A percentile compares a stretch with the other conserved stretches of the same genome.
phyloP scores from a whole-genome alignment of 2,329 filamentous ascomycete species.

The Xylariaceae sp. region DNA sequence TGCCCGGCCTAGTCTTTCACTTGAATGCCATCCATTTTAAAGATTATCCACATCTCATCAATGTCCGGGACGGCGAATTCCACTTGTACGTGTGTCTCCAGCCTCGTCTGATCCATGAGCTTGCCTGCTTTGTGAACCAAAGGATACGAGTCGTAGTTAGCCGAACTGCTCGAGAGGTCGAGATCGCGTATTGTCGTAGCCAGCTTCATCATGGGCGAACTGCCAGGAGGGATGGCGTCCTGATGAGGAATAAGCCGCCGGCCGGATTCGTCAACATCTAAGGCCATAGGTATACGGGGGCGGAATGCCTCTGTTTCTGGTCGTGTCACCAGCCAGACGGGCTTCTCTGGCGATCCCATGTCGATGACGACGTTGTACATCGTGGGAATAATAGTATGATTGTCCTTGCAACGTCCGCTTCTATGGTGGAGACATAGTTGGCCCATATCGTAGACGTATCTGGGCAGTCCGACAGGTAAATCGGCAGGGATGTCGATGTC shows the following conservation, averaged over 20 bases:
- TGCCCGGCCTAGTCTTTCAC: no score
- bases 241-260: no score
- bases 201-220: not conserved
- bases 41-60: not conserved
- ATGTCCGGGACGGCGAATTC: not conserved
- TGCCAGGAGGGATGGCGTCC: not conserved
- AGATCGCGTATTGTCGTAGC: not conserved
- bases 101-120: not conserved
- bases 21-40: no score
- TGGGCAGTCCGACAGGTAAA: not conserved
- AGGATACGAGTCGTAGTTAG: not conserved
- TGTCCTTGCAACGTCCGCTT: no score
- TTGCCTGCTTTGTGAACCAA: not conserved
- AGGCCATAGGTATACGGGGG: no score
- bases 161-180: not conserved
- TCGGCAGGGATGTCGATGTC: not conserved
- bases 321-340: not conserved
- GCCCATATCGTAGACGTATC: not conserved
- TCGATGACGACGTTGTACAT: not conserved
- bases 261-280: no score
- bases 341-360: not conserved
- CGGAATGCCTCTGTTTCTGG: not conserved
- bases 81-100: not conserved
- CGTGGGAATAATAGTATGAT: not conserved
- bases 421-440: not conserved